phyloP scores from a whole-genome alignment of 495 filamentous ascomycete genomes.

The Penicillium canariense region DNA sequence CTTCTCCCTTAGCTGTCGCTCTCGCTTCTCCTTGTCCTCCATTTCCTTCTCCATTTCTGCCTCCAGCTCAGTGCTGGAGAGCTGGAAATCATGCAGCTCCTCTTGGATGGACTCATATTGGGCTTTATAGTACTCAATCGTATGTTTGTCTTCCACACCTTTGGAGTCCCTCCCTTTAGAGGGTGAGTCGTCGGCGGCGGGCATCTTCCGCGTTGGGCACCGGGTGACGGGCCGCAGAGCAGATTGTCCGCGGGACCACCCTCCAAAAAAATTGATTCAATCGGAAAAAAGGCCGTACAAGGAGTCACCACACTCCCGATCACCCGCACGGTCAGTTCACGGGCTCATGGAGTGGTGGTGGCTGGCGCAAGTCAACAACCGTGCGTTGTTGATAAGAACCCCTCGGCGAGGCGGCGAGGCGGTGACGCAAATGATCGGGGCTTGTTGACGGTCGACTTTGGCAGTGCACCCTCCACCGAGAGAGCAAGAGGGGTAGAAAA shows the following conservation, averaged over 20 bases:
- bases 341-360: slow-evolving; percentile 19
- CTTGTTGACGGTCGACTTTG: slow-evolving; percentile 16
- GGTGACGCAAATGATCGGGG: slow-evolving; percentile 38
- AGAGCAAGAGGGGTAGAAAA: slow-evolving; percentile 14
- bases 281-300: neutral
- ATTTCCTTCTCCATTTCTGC: slow-evolving; percentile 94
- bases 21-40: slow-evolving; percentile 90
- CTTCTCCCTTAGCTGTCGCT: slow-evolving; percentile 80
- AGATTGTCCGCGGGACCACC: slow-evolving; percentile 16
- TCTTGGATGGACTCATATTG: slow-evolving; percentile 92
- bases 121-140: slow-evolving; percentile 87
- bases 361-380: slow-evolving; percentile 22
- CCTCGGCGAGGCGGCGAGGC: slow-evolving; percentile 41
- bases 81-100: slow-evolving; percentile 91
- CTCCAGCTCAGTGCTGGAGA: slow-evolving; percentile 90
- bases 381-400: slow-evolving; percentile 34
- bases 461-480: slow-evolving; percentile 19
- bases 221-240: slow-evolving; percentile 28
- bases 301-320: neutral
- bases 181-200: slow-evolving; percentile 60
- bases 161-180: slow-evolving; percentile 60
- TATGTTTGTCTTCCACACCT: slow-evolving; percentile 62
- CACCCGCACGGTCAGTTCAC: slow-evolving; percentile 4
- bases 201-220: slow-evolving; percentile 43
- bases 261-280: slow-evolving; percentile 11